Conservation (phyloP, 306 rosid species). For the Ceratonia siliqua region DNA sequence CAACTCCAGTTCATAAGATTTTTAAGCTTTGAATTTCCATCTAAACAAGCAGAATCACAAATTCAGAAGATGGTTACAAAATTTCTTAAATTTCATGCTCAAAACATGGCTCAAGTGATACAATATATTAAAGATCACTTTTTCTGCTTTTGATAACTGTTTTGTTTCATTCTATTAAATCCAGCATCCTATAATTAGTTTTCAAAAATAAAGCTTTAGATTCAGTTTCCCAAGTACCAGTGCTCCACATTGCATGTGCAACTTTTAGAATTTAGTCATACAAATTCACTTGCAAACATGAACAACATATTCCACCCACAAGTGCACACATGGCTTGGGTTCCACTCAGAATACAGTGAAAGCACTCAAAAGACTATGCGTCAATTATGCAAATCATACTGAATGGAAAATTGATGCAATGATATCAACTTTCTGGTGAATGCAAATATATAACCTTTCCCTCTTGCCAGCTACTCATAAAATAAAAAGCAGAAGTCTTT, state of each 20-base stretch:
- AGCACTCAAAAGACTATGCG: not conserved
- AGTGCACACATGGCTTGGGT: not conserved
- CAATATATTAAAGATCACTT: not conserved
- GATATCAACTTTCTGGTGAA: constrained; percentile 6
- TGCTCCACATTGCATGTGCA: constrained; percentile 11
- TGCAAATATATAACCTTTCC: constrained; percentile 7
- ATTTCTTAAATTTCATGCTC: not conserved
- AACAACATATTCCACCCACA: not conserved
- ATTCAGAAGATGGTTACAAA: not conserved
- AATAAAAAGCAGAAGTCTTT: constrained; percentile 1
- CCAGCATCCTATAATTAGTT: constrained; percentile 10
- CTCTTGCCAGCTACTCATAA: not conserved
- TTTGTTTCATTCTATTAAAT: constrained; percentile 20
- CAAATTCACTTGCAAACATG: not conserved
- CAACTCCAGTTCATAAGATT: constrained; percentile 33
- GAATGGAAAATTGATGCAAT: constrained; percentile 8
- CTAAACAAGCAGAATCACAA: constrained; percentile 3
- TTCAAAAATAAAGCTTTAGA: not conserved
- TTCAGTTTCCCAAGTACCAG: constrained; percentile 6
- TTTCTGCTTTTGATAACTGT: constrained; percentile 7
- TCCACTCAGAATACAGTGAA: constrained; percentile 14
- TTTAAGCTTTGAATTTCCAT: not conserved
- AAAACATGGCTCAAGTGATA: not conserved
- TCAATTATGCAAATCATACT: not conserved
- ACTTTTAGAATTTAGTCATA: not conserved